These are phyloP conservation scores for Galeopsis tetrahit DNA, from an alignment of 257 asterid genomes.

Conservation along the genomic window DNA sequence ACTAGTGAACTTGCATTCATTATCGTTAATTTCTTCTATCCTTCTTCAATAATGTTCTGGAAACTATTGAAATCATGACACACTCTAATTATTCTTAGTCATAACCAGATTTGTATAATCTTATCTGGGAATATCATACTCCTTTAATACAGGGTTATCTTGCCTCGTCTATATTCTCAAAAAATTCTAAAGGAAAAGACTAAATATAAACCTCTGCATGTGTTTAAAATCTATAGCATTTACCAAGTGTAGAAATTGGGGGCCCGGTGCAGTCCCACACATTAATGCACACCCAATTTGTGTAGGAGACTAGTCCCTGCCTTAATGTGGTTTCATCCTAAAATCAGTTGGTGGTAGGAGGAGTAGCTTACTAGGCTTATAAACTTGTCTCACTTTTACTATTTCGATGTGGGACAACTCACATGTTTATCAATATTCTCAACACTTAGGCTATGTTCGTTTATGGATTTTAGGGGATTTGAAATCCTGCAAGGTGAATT, in stretches of 20 bases:
- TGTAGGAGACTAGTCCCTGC: no score
- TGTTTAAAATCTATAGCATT: slow-evolving; percentile 18
- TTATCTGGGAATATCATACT: slow-evolving; percentile 4
- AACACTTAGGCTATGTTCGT: no score
- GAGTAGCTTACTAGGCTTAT: no score
- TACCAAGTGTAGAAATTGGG: neutral
- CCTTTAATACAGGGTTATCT: neutral
- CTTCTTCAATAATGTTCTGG: neutral
- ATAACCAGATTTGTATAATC: neutral
- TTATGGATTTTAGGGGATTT: no score
- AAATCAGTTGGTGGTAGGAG: no score
- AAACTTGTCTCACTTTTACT: no score
- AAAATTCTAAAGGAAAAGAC: slow-evolving; percentile 2
- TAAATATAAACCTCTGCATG: slow-evolving; percentile 26
- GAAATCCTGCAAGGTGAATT: no score
- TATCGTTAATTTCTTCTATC: neutral
- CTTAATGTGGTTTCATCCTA: no score
- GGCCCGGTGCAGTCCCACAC: no score
- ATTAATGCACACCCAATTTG: no score
- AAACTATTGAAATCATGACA: neutral
- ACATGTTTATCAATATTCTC: no score
- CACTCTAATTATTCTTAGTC: neutral
- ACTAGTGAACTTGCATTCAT: slow-evolving; percentile 19
- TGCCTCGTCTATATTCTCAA: neutral
- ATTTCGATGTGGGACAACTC: no score